Base-by-base conservation (phyloP, 225 moss, liverwort and hornwort species). In the Pseudoscleropodium purum region DNA sequence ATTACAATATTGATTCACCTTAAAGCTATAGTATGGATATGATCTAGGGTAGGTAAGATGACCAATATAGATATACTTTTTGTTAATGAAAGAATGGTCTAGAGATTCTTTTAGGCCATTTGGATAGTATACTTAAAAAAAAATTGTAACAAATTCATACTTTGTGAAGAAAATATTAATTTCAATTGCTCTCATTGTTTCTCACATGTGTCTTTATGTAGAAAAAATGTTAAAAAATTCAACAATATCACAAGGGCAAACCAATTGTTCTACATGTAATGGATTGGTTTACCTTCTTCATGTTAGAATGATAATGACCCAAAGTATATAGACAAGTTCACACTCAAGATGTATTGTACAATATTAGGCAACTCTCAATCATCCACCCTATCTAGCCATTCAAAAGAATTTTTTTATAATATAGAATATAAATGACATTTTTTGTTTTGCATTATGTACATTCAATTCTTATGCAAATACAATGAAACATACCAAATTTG, bases 11-110 rank as follows among this genome's bases (percentile, higher is more conserved):
- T 47, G 47, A 47, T 47, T 47, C 47, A 47, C 47, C 47, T 47
- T 47, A 47, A 47, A 47, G 47, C 47, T 47, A 47, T 47, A 9
- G 47, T 47, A 47, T 47, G 47, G 47, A 47, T 47, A 47, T 47
- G 9, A 47, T 47, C 9, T 47, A 47, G 9, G 9, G 20, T 33
- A 12, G 33, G 0, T 75, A 51, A 30, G 47, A 75, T 75, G 30
- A 33, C 12, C 2, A 49, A 19, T 4, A 19, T 33, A 1, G 7
- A 75, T 45, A 30, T 3, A 74, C 3, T 30, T 17, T 16, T 16
- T 29, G 5, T 18, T 2, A 1, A 3, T 29, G 30, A 17, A 2
- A 6, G 2, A 5, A 2, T 29, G 10, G 6, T 45, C 5, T 16
- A 31, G 2, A 47, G 18, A 47, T 49, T 47, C 2, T 47, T 4